Evolutionary conservation across 495 filamentous ascomycete species (phyloP), one percentile per base, ranked within the genome.

Genomic region (Penicillium macrosclerotiorum): DNA sequence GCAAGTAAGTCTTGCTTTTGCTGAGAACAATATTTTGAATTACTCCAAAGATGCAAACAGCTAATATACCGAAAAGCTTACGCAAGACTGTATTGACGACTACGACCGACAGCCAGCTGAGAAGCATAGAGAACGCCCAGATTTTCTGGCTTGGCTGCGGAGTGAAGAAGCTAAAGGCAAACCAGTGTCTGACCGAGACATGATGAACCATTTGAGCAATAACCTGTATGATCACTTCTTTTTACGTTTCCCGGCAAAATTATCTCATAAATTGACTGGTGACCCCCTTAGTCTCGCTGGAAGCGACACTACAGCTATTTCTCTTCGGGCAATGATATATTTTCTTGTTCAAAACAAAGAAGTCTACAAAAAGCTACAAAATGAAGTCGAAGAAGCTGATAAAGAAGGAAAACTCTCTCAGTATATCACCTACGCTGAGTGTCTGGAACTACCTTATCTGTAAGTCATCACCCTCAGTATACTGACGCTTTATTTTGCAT

Each of bases 241-340:
- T n/a, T n/a, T n/a, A n/a, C n/a, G n/a, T n/a, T n/a, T n/a, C n/a
- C n/a, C n/a, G n/a, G n/a, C n/a, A n/a, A n/a, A n/a, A n/a, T n/a
- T n/a, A n/a, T n/a, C n/a, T n/a, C n/a, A n/a, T n/a, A n/a, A n/a
- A n/a, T n/a, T n/a, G n/a, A n/a, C n/a, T n/a, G 19, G 13, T 33
- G 3, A 12, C 0, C 8, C n/a, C 9, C 30, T 13, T 20, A 16
- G 14, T 7, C 42, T 47, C 18, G 72, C 73, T 23, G 74, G 75
- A 13, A 62, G 65, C 29, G 76, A 80, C 49, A 77, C 75, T 8
- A 75, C 70, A 5, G 69, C 74, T 6, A 74, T 65, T 35, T 53
- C 57, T 4, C 54, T 78, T 8, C 62, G 71, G 24, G 54, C 72
- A 1, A 57, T 75, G 3, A 47, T 83, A 18, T 80, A 81, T 45